Evolutionary conservation across 2,329 filamentous ascomycete genomes (phyloP).

Genomic region (Albophoma yamanashiensis): DNA sequence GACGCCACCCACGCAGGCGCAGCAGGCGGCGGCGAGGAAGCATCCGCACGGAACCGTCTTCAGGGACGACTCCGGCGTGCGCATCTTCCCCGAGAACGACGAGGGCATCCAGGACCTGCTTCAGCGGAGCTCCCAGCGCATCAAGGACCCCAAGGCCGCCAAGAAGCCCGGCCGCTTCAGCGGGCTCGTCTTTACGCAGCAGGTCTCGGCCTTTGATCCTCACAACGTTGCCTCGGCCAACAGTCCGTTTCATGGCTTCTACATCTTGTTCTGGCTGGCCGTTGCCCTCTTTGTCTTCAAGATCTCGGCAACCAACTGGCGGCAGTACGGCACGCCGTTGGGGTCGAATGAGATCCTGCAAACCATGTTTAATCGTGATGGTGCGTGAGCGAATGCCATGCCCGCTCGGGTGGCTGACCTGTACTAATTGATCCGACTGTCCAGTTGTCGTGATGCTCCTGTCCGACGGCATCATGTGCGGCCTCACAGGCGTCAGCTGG

Average conservation of each 20-base stretch:
- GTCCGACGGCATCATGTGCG: conserved; percentile 62
- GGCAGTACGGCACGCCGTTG: conserved; percentile 54
- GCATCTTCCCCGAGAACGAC: conserved; percentile 18
- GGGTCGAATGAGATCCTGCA: conserved; percentile 63
- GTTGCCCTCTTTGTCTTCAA: conserved; percentile 56
- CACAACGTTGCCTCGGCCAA: conserved; percentile 54
- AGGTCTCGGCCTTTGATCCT: conserved; percentile 65
- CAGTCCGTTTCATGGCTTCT: conserved; percentile 70
- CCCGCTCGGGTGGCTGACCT: not conserved
- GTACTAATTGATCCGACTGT: not conserved
- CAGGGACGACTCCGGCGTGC: conserved; percentile 12
- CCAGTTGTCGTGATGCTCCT: conserved; percentile 42
- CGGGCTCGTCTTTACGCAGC: conserved; percentile 57
- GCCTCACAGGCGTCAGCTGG: conserved; percentile 53
- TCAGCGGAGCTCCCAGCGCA: conserved; percentile 11
- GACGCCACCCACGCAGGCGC: not conserved
- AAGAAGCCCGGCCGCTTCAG: conserved; percentile 20
- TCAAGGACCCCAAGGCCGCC: conserved; percentile 8
- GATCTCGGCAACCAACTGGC: conserved; percentile 59
- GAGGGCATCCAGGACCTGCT: conserved; percentile 17
- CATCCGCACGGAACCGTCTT: conserved; percentile 5
- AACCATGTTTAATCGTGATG: conserved; percentile 49
- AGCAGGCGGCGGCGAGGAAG: not conserved
- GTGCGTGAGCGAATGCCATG: conserved; percentile 16
- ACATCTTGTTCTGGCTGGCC: conserved; percentile 66